phyloP scores from a whole-genome alignment of 2,329 filamentous ascomycete genomes.

The Penicillium capsulatum region DNA sequence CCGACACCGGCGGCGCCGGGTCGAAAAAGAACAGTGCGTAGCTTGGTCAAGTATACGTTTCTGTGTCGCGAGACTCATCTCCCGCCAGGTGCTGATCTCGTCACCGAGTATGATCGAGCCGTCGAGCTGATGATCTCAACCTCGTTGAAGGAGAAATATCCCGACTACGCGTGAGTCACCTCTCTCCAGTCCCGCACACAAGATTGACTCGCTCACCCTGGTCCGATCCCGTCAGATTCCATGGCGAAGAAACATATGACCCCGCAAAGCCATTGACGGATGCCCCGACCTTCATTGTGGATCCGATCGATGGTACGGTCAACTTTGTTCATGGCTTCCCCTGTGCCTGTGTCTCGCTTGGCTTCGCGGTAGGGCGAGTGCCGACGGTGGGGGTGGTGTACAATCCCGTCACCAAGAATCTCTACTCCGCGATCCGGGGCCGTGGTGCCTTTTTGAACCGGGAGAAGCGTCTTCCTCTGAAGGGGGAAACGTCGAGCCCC shows the following conservation, averaged over 20 bases:
- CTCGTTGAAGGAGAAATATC: slow-evolving; percentile 50
- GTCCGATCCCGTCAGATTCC: slow-evolving; percentile 39
- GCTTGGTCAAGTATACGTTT: not conserved
- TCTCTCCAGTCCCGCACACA: not conserved
- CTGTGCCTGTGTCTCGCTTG: slow-evolving; percentile 57
- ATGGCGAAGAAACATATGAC: slow-evolving; percentile 59
- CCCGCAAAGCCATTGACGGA: slow-evolving; percentile 50
- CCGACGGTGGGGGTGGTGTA: slow-evolving; percentile 58
- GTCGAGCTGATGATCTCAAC: slow-evolving; percentile 57
- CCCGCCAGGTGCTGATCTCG: slow-evolving; percentile 54
- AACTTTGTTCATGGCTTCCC: slow-evolving; percentile 62
- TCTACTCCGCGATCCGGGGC: slow-evolving; percentile 55
- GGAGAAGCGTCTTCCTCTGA: slow-evolving; percentile 44
- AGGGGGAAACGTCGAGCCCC: slow-evolving; percentile 39
- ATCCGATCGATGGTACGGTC: slow-evolving; percentile 62
- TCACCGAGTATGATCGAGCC: slow-evolving; percentile 61
- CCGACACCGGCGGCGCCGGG: slow-evolving; percentile 33
- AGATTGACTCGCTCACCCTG: not conserved
- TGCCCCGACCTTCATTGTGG: slow-evolving; percentile 58
- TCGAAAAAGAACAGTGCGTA: slow-evolving; percentile 47
- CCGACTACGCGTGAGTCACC: slow-evolving; percentile 46
- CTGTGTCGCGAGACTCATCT: not conserved
- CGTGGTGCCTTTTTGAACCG: slow-evolving; percentile 50
- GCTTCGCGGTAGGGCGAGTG: slow-evolving; percentile 48
- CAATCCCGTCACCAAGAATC: slow-evolving; percentile 55